A percentile compares a stretch with the other conserved stretches of the same genome.
These are phyloP conservation scores for Colletotrichum cordylinicola DNA, from an alignment of 2,329 filamentous ascomycete species.

Conservation along the genomic window DNA sequence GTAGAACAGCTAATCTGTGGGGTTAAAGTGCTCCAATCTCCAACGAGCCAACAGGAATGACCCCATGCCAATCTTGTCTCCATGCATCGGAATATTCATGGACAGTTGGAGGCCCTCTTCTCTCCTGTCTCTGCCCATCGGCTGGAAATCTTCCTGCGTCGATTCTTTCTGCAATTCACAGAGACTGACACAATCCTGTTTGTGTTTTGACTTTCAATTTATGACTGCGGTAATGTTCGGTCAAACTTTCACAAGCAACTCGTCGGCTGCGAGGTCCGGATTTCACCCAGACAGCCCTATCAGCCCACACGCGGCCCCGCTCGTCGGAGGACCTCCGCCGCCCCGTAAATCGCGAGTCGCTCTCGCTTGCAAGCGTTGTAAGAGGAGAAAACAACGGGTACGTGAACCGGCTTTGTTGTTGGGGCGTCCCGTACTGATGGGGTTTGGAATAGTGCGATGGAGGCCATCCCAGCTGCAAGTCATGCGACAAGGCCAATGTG, in stretches of 20 bases:
- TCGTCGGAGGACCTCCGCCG: not conserved
- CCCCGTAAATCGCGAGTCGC: slow-evolving; percentile 26
- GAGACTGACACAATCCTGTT: not conserved
- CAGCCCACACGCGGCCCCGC: slow-evolving; percentile 7
- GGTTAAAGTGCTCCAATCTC: not conserved
- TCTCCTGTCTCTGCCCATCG: not conserved
- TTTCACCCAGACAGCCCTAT: slow-evolving; percentile 7
- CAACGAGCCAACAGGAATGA: not conserved
- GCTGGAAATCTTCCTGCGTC: slow-evolving; percentile 7
- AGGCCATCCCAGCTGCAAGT: slow-evolving; percentile 27
- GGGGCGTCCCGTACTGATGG: not conserved
- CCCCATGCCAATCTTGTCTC: not conserved
- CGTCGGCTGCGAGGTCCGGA: not conserved
- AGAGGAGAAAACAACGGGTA: slow-evolving; percentile 31
- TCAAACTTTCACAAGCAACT: not conserved
- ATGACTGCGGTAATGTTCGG: not conserved
- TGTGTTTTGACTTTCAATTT: not conserved
- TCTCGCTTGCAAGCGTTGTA: slow-evolving; percentile 30
- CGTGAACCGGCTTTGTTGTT: not conserved
- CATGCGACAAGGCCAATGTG: slow-evolving; percentile 26
- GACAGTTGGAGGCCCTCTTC: not conserved
- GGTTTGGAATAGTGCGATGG: slow-evolving; percentile 26
- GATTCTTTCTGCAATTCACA: not conserved
- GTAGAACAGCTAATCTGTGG: not conserved
- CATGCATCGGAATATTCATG: not conserved